These are phyloP conservation scores for Prunus dulcis DNA, from an alignment of 306 rosid genomes.

Conservation along the genomic window DNA sequence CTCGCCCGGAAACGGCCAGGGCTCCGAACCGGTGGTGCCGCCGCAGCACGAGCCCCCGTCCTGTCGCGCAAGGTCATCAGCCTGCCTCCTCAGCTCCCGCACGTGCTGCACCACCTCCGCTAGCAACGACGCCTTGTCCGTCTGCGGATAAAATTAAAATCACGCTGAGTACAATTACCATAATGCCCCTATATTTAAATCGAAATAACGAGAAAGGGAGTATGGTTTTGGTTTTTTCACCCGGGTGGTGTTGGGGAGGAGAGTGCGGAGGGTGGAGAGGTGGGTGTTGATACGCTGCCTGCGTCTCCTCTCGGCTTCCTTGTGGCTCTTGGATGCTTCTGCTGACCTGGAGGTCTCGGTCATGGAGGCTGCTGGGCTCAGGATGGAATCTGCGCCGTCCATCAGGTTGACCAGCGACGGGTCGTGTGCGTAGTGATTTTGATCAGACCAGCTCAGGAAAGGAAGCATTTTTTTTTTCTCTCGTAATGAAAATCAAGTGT, in stretches of 20 bases:
- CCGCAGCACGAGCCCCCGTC: conserved; percentile 5
- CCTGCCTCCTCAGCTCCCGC: conserved; percentile 52
- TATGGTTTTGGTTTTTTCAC: conserved; percentile 11
- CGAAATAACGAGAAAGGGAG: not conserved
- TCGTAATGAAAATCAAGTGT: too few species aligned
- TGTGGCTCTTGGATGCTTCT: conserved; percentile 73
- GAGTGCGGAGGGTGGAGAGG: conserved; percentile 77
- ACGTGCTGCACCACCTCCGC: conserved; percentile 81
- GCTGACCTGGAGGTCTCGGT: conserved; percentile 42
- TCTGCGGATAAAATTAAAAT: conserved; percentile 28
- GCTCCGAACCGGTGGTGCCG: not conserved
- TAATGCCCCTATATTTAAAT: not conserved
- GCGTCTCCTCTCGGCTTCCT: conserved; percentile 94
- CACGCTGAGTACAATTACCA: conserved; percentile 16
- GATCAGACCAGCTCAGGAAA: conserved; percentile 9
- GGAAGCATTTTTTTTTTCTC: conserved; percentile 2
- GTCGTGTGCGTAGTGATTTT: not conserved
- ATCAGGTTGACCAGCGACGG: conserved; percentile 2
- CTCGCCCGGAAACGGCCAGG: conserved; percentile 60
- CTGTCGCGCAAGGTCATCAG: conserved; percentile 41
- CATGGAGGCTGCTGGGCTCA: conserved; percentile 30
- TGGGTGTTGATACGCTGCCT: conserved; percentile 88
- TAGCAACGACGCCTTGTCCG: conserved; percentile 83
- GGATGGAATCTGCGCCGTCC: conserved; percentile 35
- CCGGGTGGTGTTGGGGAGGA: conserved; percentile 70